Evolutionary conservation across 257 asterid genomes (phyloP), one percentile per base, ranked within the genome.

Genomic region (Solanum okadae): DNA sequence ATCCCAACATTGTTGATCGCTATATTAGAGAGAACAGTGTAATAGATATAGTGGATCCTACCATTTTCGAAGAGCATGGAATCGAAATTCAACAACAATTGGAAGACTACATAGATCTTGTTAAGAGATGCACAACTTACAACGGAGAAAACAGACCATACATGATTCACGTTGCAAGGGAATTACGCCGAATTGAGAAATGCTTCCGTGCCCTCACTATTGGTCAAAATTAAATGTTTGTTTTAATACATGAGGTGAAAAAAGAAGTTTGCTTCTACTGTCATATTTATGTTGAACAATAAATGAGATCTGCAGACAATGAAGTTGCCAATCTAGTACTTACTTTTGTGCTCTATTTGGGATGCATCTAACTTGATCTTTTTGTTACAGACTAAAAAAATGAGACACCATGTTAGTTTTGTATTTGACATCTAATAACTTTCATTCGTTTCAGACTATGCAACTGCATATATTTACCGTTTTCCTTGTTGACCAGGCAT

Each of bases 11-110:
- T 38, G 44, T 38, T 0, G 12, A 38, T 38, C 44, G 4, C 1
- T 38, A 38, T 38, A 0, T 38, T 38, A 38, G 0, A 38, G 44
- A 9, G 44, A 1, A 1, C 0, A 8, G 0, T 8, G 44, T 38
- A 38, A 2, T 38, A 0, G 44, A 38, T 38, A 38, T 0, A 0
- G 44, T 0, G 1, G 44, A 38, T 38, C 44, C 44, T 38, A 38
- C 44, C 63, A 52, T 52, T 52, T 46, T 46, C 0, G 20, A 46
- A 13, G 56, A 46, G 0, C 18, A 46, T 18, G 42, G 70, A 49
- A 15, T 83, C 1, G 77, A 16, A 16, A 44, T 44, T 46, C 56
- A 1, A 13, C 20, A 46, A 1, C 56, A 46, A 4, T 46, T 46
- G 56, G 56, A 46, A 31, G 78, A 71, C 34, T 71, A 27, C 46